phyloP scores from a whole-genome alignment of 306 rosid species.

The Quercus robur region DNA sequence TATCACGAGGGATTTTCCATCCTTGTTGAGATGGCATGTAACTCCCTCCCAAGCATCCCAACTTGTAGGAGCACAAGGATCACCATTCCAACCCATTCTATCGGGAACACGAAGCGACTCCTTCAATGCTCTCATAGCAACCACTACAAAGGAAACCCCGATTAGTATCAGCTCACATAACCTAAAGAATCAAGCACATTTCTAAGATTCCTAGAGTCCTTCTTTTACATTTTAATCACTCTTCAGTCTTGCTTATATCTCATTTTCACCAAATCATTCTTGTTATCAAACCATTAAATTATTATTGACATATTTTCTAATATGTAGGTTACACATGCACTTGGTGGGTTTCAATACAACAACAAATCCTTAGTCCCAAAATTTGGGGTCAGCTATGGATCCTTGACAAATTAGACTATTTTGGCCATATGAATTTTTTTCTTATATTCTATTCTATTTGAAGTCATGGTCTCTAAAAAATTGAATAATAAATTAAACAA shows the following conservation, averaged over 20 bases:
- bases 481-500: no score
- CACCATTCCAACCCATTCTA: conserved; percentile 99
- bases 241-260: neutral
- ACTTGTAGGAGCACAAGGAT: conserved; percentile 94
- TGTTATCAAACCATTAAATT: neutral
- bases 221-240: neutral
- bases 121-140: conserved; percentile 86
- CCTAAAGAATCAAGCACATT: neutral
- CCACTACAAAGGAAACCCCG: conserved; percentile 37
- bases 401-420: no score
- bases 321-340: no score
- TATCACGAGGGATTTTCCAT: conserved; percentile 58
- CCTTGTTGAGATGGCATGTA: conserved; percentile 65
- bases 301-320: no score
- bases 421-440: no score
- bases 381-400: no score
- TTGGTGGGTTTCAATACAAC: no score
- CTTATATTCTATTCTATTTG: no score
- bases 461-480: no score
- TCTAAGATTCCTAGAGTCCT: conserved; percentile 6
- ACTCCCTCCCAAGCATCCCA: conserved; percentile 99
- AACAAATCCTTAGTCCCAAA: no score
- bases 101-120: conserved; percentile 79
- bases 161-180: neutral
- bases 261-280: neutral